Evolutionary conservation across 2,329 filamentous ascomycete genomes (phyloP).

Genomic region (Macrophomina phaseolina): DNA sequence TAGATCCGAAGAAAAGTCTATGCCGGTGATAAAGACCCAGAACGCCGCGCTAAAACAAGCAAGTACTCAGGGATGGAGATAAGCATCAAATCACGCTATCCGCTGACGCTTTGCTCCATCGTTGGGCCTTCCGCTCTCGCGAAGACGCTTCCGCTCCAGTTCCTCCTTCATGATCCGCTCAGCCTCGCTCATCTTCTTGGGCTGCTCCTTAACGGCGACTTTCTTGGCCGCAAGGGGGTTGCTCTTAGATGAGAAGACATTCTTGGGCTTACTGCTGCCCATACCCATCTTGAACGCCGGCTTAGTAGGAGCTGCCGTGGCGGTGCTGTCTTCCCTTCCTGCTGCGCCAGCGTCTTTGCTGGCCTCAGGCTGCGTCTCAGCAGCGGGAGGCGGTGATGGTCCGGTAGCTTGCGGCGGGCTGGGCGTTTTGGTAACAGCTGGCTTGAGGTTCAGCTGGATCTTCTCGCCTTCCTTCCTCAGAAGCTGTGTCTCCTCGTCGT

Average conservation of each 20-base stretch:
- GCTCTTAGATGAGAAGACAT: conserved; percentile 68
- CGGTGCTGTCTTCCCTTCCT: conserved; percentile 4
- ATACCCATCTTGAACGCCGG: conserved; percentile 23
- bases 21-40: neutral
- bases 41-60: conserved; percentile 19
- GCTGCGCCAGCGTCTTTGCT: conserved; percentile 47
- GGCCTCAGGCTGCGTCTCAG: conserved; percentile 21
- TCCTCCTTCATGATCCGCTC: conserved; percentile 83
- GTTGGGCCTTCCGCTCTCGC: conserved; percentile 30
- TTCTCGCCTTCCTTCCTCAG: conserved; percentile 51
- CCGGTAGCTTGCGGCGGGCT: neutral
- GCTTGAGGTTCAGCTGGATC: conserved; percentile 44
- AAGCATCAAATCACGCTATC: neutral
- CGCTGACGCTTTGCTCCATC: conserved; percentile 23
- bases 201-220: conserved; percentile 59
- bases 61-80: neutral
- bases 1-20: neutral
- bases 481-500: conserved; percentile 51
- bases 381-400: conserved; percentile 13
- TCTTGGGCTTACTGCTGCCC: conserved; percentile 21
- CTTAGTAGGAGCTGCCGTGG: conserved; percentile 33
- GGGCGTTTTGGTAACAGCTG: conserved; percentile 30
- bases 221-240: conserved; percentile 75
- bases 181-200: conserved; percentile 85
- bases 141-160: conserved; percentile 46